Evolutionary conservation across 2,329 filamentous ascomycete species (phyloP), one percentile per base, ranked within the genome.

Genomic region (Nothomitra cinnamomea): DNA sequence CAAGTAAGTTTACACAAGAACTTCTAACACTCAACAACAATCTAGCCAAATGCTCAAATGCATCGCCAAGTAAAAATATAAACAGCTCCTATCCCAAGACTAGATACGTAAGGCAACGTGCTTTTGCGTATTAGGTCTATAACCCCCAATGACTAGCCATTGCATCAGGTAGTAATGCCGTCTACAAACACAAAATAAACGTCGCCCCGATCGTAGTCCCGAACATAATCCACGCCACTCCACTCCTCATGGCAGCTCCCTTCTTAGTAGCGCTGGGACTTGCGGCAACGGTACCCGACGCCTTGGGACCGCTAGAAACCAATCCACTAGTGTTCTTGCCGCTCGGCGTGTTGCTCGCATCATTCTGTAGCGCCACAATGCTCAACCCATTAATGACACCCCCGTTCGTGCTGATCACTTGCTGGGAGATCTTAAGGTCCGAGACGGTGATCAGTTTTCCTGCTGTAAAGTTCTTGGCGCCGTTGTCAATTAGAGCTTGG

Each of bases 401-500:
- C 52, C 80, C 79, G 45, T 72, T 72, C 59, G 68, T 69, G 45
- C 71, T 70, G 60, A 74, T 76, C 13, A 95, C 75, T 2, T 69
- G 70, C 58, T 76, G 69, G 22, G 71, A 70, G 54, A 84, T 75
- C 28, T 68, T 69, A 21, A 74, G 81, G 55, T 74, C 66, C 17
- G 68, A 72, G 51, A 87, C 75, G 1, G 69, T 60, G 24, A 84
- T 75, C 53, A 95, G 67, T 68, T 82, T 78, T 60, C 83, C 83
- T 13, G 65, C 68, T 40, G 80, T 79, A 54, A 80, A 76, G 58
- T 52, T 43, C 35, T 52, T 52, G 5, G 21, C 35, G 21, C 50
- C 50, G 50, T 83, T 79, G 59, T 85, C 73, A 64, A 95, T 90
- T 62, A 95, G 73, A 47, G 77, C 73, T 56, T 81, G 72, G 40